These are phyloP conservation scores for Thermochaetoides thermophila DNA, from an alignment of 495 filamentous ascomycete species.

Conservation along the genomic window DNA sequence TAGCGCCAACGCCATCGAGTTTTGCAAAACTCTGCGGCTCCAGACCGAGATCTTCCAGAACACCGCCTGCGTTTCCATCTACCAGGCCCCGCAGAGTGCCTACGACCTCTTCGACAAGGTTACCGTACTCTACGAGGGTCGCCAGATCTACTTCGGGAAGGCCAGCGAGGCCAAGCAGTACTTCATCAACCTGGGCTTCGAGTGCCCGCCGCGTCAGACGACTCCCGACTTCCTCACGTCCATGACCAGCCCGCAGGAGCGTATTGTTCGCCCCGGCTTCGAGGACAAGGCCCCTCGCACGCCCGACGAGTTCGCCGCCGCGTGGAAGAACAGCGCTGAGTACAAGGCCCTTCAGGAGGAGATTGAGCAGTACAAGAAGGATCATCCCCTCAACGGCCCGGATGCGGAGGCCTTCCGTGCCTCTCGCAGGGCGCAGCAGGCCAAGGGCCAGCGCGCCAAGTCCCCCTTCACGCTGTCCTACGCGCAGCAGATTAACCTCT, in stretches of 20 bases:
- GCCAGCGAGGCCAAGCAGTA: conserved; percentile 48
- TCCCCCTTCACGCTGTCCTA: conserved; percentile 72
- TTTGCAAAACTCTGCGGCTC: conserved; percentile 51
- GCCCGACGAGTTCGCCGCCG: conserved; percentile 58
- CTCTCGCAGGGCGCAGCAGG: conserved; percentile 51
- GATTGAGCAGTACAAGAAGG: conserved; percentile 52
- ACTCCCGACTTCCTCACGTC: conserved; percentile 73
- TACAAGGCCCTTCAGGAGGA: conserved; percentile 48
- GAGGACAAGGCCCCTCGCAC: conserved; percentile 53
- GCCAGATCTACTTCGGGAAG: conserved; percentile 68
- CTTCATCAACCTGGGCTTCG: conserved; percentile 62
- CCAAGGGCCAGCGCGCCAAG: conserved; percentile 41
- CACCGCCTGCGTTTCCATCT: conserved; percentile 65
- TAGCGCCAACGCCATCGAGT: conserved; percentile 69
- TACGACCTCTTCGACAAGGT: conserved; percentile 74
- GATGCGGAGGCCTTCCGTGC: conserved; percentile 53
- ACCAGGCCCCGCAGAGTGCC: conserved; percentile 64
- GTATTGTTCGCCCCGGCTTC: conserved; percentile 46
- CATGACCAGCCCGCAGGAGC: conserved; percentile 56
- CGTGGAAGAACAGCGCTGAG: conserved; percentile 63
- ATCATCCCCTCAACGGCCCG: conserved; percentile 47
- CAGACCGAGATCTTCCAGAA: conserved; percentile 49
- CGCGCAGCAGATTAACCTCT: conserved; percentile 53
- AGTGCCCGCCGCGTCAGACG: conserved; percentile 56
- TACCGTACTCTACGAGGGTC: conserved; percentile 64